phyloP scores from a whole-genome alignment of 1,284 basidiomycete species.

The Ustilago loliicola region DNA sequence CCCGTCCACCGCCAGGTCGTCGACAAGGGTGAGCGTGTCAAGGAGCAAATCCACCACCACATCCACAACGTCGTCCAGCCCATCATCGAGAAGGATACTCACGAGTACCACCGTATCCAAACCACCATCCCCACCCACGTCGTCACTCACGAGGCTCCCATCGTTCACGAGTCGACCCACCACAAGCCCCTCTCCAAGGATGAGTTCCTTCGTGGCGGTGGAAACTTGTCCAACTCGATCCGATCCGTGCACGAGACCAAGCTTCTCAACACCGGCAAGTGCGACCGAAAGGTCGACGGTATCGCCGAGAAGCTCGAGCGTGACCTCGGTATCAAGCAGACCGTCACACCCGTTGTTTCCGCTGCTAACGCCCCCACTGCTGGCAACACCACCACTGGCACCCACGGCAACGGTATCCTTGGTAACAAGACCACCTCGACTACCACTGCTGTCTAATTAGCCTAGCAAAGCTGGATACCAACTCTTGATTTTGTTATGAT shows the following conservation, averaged over 20 bases:
- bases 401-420: not conserved
- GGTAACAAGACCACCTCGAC: slow-evolving; percentile 10
- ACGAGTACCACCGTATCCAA: slow-evolving; percentile 69
- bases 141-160: slow-evolving; percentile 69
- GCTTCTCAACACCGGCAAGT: slow-evolving; percentile 62
- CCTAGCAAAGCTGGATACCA: not conserved
- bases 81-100: slow-evolving; percentile 68
- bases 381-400: not conserved
- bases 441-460: slow-evolving; percentile 30
- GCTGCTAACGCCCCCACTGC: slow-evolving; percentile 7
- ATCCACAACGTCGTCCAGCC: slow-evolving; percentile 71
- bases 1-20: slow-evolving; percentile 63
- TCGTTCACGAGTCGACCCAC: slow-evolving; percentile 66
- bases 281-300: slow-evolving; percentile 64
- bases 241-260: slow-evolving; percentile 54
- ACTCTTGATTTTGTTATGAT: slow-evolving; percentile 8
- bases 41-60: slow-evolving; percentile 68
- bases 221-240: slow-evolving; percentile 55
- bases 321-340: slow-evolving; percentile 45
- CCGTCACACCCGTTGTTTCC: slow-evolving; percentile 8
- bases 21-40: slow-evolving; percentile 69
- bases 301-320: slow-evolving; percentile 58
- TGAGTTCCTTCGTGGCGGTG: slow-evolving; percentile 65
- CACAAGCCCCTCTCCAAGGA: slow-evolving; percentile 66
- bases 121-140: slow-evolving; percentile 65